Base-by-base conservation (phyloP, 768 basidiomycete genomes). In the Rhizopogon salebrosus region DNA sequence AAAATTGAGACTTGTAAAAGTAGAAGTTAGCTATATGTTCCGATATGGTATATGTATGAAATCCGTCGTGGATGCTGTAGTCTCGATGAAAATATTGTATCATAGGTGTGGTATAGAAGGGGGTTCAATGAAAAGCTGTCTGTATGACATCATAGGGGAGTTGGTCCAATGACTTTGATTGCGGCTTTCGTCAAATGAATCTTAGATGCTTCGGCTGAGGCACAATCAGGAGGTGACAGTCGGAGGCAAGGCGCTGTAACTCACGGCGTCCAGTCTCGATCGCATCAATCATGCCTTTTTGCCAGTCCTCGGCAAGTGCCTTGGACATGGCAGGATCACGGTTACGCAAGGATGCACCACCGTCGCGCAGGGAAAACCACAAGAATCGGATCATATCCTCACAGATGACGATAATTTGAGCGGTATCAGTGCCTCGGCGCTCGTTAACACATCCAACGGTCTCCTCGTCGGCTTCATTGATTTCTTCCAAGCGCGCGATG, bases 331-430 rank as follows among this genome's bases (percentile, higher is more conserved):
- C 54, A 22, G 49, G 46, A 24, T 64, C 60, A 11, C 53, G 41
- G 27, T 50, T 50, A 40, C 63, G 56, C 23, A 57, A 40, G 1
- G 51, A 52, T 20, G 64, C 62, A 6, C 64, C 64, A 6, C 63
- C 63, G 39, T 69, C 64, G 3, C 59, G 57, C 18, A 64, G 48
- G 23, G 66, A 66, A 45, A 70, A 66, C 68, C 68, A 68, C 36
- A 68, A 48, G 10, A 64, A 49, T 16, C 68, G 66, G 20, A 58
- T 35, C 24, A 65, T 27, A 31, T 54, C 58, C 34, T 63, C 58
- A 20, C 61, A 61, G 9, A 54, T 5, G 41, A 70, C 41, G 24
- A 61, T 51, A 41, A 63, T 65, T 45, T 69, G 68, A 11, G 55
- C 54, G 1, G 68, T 68, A 48, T 69, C 60, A 36, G 42, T 58